Percentiles rank a stretch among this genome's conserved stretches.
These are phyloP conservation scores for Coemansia guatemalensis DNA, from an alignment of 192 early-diverging fungal species.

Conservation along the genomic window DNA sequence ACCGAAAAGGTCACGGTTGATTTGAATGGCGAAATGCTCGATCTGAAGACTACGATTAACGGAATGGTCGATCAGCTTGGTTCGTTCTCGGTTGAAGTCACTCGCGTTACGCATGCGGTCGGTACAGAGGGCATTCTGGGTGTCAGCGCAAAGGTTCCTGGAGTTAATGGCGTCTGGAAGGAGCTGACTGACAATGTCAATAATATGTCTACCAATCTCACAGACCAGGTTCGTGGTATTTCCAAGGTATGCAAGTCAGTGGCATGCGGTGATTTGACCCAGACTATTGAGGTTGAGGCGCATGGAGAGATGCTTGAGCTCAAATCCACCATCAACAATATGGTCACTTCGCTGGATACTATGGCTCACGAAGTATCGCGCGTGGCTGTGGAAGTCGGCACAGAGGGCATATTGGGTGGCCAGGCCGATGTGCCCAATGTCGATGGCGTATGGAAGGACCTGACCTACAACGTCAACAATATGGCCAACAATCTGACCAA, in stretches of 20 bases:
- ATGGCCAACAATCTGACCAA: constrained; percentile 65
- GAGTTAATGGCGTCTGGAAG: constrained; percentile 68
- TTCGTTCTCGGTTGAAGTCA: constrained; percentile 57
- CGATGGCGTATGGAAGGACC: constrained; percentile 65
- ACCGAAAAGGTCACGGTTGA: constrained; percentile 58
- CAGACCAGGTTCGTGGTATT: constrained; percentile 69
- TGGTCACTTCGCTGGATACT: constrained; percentile 64
- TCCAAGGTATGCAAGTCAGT: constrained; percentile 64
- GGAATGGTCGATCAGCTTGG: constrained; percentile 61
- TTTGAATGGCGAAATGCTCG: constrained; percentile 63
- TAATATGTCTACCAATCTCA: constrained; percentile 67
- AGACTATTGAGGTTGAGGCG: constrained; percentile 64
- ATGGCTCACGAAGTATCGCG: constrained; percentile 68
- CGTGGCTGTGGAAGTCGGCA: constrained; percentile 74
- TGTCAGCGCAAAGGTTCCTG: constrained; percentile 12
- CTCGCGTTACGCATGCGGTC: constrained; percentile 59
- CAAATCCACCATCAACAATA: constrained; percentile 68
- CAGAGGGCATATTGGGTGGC: constrained; percentile 60
- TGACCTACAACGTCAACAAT: constrained; percentile 65
- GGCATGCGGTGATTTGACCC: constrained; percentile 63
- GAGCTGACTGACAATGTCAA: constrained; percentile 68
- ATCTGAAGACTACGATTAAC: constrained; percentile 67
- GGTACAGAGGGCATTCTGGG: constrained; percentile 22
- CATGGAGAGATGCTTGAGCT: constrained; percentile 69
- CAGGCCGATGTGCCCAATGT: constrained; percentile 59